Conservation (phyloP, 352 stramenopile species). For the Halophytophthora polymorphica region DNA sequence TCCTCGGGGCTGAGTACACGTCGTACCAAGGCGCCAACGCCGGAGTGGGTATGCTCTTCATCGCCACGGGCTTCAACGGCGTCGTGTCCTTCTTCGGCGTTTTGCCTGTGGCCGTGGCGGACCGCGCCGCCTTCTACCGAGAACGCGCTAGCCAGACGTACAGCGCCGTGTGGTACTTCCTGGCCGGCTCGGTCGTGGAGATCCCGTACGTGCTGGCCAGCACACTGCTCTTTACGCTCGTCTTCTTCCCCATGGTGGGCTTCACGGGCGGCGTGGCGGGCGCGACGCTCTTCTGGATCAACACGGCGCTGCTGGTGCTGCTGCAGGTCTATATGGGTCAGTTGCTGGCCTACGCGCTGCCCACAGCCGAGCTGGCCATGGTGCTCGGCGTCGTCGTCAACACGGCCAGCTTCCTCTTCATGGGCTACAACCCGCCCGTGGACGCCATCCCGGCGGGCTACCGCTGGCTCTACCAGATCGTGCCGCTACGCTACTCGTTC, state of each 20-base stretch:
- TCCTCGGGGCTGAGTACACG: constrained; percentile 42
- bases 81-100: constrained; percentile 84
- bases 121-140: constrained; percentile 79
- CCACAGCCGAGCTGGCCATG: constrained; percentile 38
- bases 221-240: constrained; percentile 37
- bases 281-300: constrained; percentile 37
- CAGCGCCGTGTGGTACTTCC: constrained; percentile 55
- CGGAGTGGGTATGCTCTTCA: constrained; percentile 82
- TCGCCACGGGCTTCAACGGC: constrained; percentile 77
- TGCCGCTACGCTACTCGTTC: constrained; percentile 40
- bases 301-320: constrained; percentile 39
- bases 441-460: constrained; percentile 43
- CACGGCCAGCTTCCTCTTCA: constrained; percentile 73
- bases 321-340: constrained; percentile 51
- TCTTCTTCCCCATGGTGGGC: constrained; percentile 61
- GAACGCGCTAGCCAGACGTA: constrained; percentile 81
- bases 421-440: constrained; percentile 69
- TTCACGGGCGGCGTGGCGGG: constrained; percentile 35
- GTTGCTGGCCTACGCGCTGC: constrained; percentile 36
- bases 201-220: constrained; percentile 47
- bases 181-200: constrained; percentile 78
- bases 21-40: constrained; percentile 46
- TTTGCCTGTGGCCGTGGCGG: constrained; percentile 70
- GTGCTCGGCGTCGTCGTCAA: constrained; percentile 49
- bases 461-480: constrained; percentile 62